Evolutionary conservation across 306 rosid species (phyloP).

Genomic region (Rosa chinensis): DNA sequence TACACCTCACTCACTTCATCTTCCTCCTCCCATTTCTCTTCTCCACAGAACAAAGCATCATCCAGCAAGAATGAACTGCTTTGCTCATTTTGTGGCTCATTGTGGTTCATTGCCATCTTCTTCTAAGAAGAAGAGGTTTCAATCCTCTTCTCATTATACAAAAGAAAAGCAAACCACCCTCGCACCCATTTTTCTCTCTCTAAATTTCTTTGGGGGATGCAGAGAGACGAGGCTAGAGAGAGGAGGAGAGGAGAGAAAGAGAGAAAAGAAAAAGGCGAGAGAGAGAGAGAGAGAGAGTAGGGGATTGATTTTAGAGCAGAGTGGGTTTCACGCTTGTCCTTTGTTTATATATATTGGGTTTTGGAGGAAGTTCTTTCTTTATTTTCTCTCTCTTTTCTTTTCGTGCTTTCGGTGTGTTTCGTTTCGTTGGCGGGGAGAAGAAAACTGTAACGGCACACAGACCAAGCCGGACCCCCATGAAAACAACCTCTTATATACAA

Average conservation of each 20-base stretch:
- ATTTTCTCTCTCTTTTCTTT: not conserved
- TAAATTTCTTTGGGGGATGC: constrained; percentile 22
- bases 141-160: constrained; percentile 50
- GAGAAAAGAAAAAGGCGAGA: not conserved
- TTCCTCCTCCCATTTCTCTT: constrained; percentile 65
- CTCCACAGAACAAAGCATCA: constrained; percentile 78
- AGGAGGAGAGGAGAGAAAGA: not conserved
- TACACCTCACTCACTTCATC: constrained; percentile 40
- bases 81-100: constrained; percentile 34
- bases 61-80: constrained; percentile 42
- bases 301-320: constrained; percentile 41
- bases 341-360: constrained; percentile 25
- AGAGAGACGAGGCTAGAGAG: constrained; percentile 8
- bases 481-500: constrained; percentile 39
- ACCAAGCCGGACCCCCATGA: constrained; percentile 70
- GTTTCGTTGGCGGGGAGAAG: constrained; percentile 71
- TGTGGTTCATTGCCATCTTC: constrained; percentile 63
- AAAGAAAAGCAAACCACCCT: constrained; percentile 29
- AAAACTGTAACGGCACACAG: constrained; percentile 61
- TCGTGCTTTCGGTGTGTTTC: constrained; percentile 78
- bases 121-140: constrained; percentile 55
- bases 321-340: constrained; percentile 83
- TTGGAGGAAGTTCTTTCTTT: constrained; percentile 3
- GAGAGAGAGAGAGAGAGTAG: constrained; percentile 17
- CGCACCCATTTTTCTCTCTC: constrained; percentile 38